These are phyloP conservation scores for Ilex aquifolium DNA, from an alignment of 257 asterid species.

Conservation along the genomic window DNA sequence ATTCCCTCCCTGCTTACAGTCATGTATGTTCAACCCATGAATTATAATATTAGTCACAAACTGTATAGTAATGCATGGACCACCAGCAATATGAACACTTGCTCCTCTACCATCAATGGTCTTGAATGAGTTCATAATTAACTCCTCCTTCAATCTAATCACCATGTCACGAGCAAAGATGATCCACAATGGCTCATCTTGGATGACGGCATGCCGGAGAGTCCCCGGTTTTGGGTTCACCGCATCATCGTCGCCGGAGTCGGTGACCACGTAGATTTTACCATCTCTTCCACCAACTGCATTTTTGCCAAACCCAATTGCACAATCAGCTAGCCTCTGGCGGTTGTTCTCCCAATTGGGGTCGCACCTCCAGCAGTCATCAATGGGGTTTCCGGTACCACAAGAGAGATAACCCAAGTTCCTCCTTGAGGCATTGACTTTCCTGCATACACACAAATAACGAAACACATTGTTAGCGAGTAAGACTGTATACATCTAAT, in stretches of 20 bases:
- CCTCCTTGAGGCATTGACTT: slow-evolving; percentile 61
- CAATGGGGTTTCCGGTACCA: slow-evolving; percentile 76
- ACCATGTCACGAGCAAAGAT: slow-evolving; percentile 76
- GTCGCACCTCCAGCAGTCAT: slow-evolving; percentile 83
- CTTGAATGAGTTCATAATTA: slow-evolving; percentile 83
- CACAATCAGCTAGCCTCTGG: slow-evolving; percentile 62
- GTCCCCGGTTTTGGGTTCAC: slow-evolving; percentile 72
- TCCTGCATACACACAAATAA: slow-evolving; percentile 36
- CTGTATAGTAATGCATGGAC: slow-evolving; percentile 80
- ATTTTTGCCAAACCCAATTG: slow-evolving; percentile 70
- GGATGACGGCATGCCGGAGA: slow-evolving; percentile 59
- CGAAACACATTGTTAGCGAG: not conserved
- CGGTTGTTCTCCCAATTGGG: slow-evolving; percentile 66
- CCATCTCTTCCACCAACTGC: slow-evolving; percentile 73
- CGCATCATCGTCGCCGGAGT: slow-evolving; percentile 39
- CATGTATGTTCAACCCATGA: slow-evolving; percentile 72
- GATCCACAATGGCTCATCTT: slow-evolving; percentile 70
- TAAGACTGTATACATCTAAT: too few species aligned
- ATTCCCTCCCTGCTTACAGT: slow-evolving; percentile 75
- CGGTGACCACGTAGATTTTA: slow-evolving; percentile 53
- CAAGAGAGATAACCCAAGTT: slow-evolving; percentile 57
- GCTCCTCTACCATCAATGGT: slow-evolving; percentile 82
- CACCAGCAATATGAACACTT: slow-evolving; percentile 71
- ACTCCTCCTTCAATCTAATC: slow-evolving; percentile 59
- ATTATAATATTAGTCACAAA: slow-evolving; percentile 66